Conservation (phyloP, 768 basidiomycete genomes). For the Neoboletus brunneissimus region DNA sequence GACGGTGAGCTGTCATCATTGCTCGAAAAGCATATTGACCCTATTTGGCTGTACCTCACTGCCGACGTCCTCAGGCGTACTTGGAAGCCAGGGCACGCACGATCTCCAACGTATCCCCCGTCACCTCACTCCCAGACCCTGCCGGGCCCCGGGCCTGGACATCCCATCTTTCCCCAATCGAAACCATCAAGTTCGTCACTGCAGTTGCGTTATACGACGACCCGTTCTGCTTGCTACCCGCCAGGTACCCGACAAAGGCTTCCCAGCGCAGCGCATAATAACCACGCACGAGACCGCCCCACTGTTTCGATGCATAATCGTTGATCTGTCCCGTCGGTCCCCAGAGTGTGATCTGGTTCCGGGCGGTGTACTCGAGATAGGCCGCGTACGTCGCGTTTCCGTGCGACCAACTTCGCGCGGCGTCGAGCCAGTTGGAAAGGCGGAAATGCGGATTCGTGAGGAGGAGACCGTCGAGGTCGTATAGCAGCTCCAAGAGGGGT, state of each 20-base stretch:
- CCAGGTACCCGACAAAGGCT: slow-evolving; percentile 36
- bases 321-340: slow-evolving; percentile 41
- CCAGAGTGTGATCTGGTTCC: slow-evolving; percentile 45
- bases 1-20: neutral
- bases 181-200: slow-evolving; percentile 28
- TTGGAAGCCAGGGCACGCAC: slow-evolving; percentile 13
- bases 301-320: slow-evolving; percentile 45
- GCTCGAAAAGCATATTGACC: neutral
- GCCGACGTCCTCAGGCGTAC: neutral
- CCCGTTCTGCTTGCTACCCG: slow-evolving; percentile 25
- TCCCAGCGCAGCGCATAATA: slow-evolving; percentile 39
- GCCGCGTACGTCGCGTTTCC: slow-evolving; percentile 31
- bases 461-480: slow-evolving; percentile 36
- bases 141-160: slow-evolving; percentile 17
- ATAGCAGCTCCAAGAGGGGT: slow-evolving; percentile 32
- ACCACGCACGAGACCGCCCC: slow-evolving; percentile 38
- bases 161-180: slow-evolving; percentile 35
- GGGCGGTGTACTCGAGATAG: slow-evolving; percentile 38
- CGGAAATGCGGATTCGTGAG: slow-evolving; percentile 32
- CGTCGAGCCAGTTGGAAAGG: slow-evolving; percentile 37
- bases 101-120: slow-evolving; percentile 23
- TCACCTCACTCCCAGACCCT: neutral
- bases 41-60: neutral
- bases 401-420: slow-evolving; percentile 31
- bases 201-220: slow-evolving; percentile 28